Evolutionary conservation across 768 basidiomycete species (phyloP).

Genomic region (Lyophyllum shimeji): DNA sequence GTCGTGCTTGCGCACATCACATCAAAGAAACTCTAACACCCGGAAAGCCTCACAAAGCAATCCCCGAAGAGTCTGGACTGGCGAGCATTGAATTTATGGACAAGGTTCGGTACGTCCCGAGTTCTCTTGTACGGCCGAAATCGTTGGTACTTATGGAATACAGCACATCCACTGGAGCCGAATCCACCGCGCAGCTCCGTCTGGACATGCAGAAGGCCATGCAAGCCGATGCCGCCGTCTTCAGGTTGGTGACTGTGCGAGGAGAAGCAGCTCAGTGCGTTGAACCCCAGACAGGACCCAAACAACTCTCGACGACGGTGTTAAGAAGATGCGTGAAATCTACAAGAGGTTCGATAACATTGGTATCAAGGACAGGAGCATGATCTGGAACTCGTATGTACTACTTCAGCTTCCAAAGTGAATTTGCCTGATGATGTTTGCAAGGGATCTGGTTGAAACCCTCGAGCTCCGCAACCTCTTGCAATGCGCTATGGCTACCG

Average conservation of each 20-base stretch:
- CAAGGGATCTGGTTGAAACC: conserved; percentile 93
- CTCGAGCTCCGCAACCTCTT: conserved; percentile 95
- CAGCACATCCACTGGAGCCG: conserved; percentile 76
- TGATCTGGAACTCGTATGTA: conserved; percentile 99
- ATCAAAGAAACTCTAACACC: conserved; percentile 89
- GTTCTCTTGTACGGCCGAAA: not conserved
- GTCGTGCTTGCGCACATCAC: conserved; percentile 98
- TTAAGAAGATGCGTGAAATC: conserved; percentile 79
- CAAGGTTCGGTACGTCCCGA: conserved; percentile 64
- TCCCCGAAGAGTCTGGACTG: conserved; percentile 85
- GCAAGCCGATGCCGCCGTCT: conserved; percentile 97
- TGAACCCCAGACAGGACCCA: conserved; percentile 65
- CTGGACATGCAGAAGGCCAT: conserved; percentile 99
- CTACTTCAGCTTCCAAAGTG: not conserved
- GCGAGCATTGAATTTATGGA: conserved; percentile 86
- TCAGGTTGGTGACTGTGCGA: conserved; percentile 51
- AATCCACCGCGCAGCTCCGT: conserved; percentile 87
- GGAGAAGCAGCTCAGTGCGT: conserved; percentile 1
- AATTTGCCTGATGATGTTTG: conserved; percentile 7
- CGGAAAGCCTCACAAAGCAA: conserved; percentile 86
- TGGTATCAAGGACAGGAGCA: conserved; percentile 95
- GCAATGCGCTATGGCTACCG: conserved; percentile 95
- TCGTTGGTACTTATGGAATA: conserved; percentile 1
- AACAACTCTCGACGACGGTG: conserved; percentile 87
- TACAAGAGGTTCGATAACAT: conserved; percentile 90